A percentile compares a stretch with the other conserved stretches of the same genome.
phyloP scores from a whole-genome alignment of 2,329 filamentous ascomycete genomes.

The Fusarium torreyae region DNA sequence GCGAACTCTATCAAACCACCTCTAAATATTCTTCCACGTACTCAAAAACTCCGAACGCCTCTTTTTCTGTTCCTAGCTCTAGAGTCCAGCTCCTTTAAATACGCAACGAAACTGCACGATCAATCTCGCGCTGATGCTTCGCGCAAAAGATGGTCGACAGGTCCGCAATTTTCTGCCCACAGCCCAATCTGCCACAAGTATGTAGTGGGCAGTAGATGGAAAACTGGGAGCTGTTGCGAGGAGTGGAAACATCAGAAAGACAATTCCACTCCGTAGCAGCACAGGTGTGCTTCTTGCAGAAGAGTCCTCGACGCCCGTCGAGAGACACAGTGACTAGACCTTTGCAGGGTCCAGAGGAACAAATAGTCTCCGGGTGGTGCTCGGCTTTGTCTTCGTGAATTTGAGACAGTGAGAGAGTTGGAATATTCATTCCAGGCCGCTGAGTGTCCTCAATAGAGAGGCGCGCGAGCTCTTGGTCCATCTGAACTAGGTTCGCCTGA shows the following conservation, averaged over 20 bases:
- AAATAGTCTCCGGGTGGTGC: not conserved
- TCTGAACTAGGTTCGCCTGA: not conserved
- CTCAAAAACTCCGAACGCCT: not conserved
- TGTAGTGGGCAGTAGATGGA: constrained; percentile 29
- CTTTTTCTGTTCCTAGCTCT: not conserved
- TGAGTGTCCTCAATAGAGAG: not conserved
- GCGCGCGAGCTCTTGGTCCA: not conserved
- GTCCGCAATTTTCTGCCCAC: constrained; percentile 5
- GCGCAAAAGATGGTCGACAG: not conserved
- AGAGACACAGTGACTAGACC: not conserved
- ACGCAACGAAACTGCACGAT: not conserved
- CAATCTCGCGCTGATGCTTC: not conserved
- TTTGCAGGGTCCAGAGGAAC: constrained; percentile 22
- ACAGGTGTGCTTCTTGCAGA: constrained; percentile 43
- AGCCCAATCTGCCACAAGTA: constrained; percentile 8
- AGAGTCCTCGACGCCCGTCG: constrained; percentile 19
- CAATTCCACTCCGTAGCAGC: constrained; percentile 30
- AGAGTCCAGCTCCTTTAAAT: not conserved
- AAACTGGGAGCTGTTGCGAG: not conserved
- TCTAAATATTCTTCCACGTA: not conserved
- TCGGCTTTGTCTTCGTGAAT: not conserved
- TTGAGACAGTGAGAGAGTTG: not conserved
- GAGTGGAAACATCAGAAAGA: constrained; percentile 23
- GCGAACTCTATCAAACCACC: not conserved
- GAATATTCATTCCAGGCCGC: not conserved